Evolutionary conservation across 371 early-diverging fungal genomes (phyloP).

Genomic region (Smittium mucronatum): DNA sequence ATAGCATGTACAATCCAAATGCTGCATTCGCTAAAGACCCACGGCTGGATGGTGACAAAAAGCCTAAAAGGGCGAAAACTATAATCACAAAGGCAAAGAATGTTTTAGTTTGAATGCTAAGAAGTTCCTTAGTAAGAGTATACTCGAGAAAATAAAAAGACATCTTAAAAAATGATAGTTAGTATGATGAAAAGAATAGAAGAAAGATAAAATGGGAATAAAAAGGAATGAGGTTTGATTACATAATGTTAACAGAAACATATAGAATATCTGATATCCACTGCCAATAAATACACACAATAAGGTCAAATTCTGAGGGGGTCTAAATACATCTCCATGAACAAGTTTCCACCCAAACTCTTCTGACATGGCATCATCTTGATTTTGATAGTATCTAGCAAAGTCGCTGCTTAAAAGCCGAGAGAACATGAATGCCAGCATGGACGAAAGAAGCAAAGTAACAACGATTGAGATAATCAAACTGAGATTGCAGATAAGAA

Average conservation of each 20-base stretch:
- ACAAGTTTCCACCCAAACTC: constrained; percentile 88
- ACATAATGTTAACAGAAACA: constrained; percentile 53
- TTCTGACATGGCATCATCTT: constrained; percentile 73
- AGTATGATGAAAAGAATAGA: too few relatives aligned
- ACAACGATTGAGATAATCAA: constrained; percentile 83
- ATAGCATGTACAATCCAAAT: constrained; percentile 78
- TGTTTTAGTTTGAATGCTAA: too few relatives aligned
- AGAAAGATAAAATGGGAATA: too few relatives aligned
- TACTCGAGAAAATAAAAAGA: too few relatives aligned
- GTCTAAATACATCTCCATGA: constrained; percentile 83
- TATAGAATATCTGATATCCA: constrained; percentile 79
- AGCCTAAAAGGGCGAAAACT: constrained; percentile 90
- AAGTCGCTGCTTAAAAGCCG: constrained; percentile 77
- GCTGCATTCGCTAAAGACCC: constrained; percentile 82
- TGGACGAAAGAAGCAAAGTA: constrained; percentile 74
- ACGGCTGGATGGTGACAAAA: constrained; percentile 88
- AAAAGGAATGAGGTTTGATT: constrained; percentile 34
- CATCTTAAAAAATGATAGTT: too few relatives aligned
- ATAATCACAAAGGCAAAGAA: too few relatives aligned
- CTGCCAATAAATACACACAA: constrained; percentile 79
- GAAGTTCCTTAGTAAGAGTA: too few relatives aligned
- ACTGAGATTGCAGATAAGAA: too few relatives aligned
- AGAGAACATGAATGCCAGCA: constrained; percentile 75
- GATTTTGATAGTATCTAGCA: constrained; percentile 68
- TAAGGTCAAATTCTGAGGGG: constrained; percentile 62